A percentile compares a stretch with the other conserved stretches of the same genome.
Evolutionary conservation across 768 basidiomycete species (phyloP).

Genomic region (Nidularia sp.): DNA sequence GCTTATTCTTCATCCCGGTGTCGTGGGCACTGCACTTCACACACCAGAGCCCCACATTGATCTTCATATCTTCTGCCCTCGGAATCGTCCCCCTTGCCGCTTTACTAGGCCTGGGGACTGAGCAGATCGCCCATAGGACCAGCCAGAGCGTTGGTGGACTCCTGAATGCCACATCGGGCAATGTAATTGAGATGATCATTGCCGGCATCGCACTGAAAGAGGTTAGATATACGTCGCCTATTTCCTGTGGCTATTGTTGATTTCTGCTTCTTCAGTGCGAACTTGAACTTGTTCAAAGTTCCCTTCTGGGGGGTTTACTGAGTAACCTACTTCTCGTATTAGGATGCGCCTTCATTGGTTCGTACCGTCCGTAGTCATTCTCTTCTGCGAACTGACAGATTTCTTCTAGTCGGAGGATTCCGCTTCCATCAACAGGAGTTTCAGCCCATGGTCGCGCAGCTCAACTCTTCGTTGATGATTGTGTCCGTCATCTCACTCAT

Average conservation of each 20-base stretch:
- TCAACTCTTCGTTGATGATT: slow-evolving; percentile 65
- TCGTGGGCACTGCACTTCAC: slow-evolving; percentile 45
- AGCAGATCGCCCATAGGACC: slow-evolving; percentile 45
- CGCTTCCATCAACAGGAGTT: slow-evolving; percentile 50
- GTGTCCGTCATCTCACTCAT: slow-evolving; percentile 68
- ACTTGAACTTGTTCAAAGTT: slow-evolving; percentile 48
- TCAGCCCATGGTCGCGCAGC: slow-evolving; percentile 53
- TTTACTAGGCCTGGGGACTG: slow-evolving; percentile 47
- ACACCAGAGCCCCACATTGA: slow-evolving; percentile 38
- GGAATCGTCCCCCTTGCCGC: slow-evolving; percentile 50
- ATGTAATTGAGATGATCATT: slow-evolving; percentile 51
- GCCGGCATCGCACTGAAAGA: slow-evolving; percentile 36
- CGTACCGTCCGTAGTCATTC: slow-evolving; percentile 50
- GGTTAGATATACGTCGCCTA: slow-evolving; percentile 13
- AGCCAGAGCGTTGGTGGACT: slow-evolving; percentile 48
- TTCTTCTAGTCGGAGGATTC: slow-evolving; percentile 35
- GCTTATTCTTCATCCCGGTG: slow-evolving; percentile 45
- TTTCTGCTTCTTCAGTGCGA: slow-evolving; percentile 35
- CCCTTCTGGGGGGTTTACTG: slow-evolving; percentile 45
- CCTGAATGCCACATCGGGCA: slow-evolving; percentile 50
- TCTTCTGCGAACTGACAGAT: not conserved
- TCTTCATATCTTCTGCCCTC: slow-evolving; percentile 45
- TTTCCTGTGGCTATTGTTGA: not conserved
- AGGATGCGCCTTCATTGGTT: slow-evolving; percentile 75
- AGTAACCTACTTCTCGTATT: slow-evolving; percentile 81